Conservation (phyloP, 2,329 filamentous ascomycete species). For the Trichophyton verrucosum region DNA sequence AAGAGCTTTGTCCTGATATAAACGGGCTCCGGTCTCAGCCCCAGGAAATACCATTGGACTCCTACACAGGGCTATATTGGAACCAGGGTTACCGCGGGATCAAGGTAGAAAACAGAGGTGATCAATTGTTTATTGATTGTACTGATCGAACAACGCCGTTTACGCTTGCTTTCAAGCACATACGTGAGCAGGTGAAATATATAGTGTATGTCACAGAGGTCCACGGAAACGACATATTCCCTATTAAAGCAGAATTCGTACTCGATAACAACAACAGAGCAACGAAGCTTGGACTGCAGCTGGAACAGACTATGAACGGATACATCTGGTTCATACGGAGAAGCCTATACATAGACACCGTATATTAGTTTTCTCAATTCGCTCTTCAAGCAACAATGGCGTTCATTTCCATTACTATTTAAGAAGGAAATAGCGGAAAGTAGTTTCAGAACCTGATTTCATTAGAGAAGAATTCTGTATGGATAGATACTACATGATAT, state of each 20-base stretch:
- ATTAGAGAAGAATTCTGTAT: too few species aligned
- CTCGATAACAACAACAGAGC: slow-evolving; percentile 13
- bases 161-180: slow-evolving; percentile 22
- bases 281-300: slow-evolving; percentile 15
- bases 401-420: neutral
- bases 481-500: too few species aligned
- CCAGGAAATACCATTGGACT: neutral
- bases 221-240: slow-evolving; percentile 10
- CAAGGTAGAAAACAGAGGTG: slow-evolving; percentile 17
- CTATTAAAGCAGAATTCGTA: slow-evolving; percentile 15
- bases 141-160: slow-evolving; percentile 23
- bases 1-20: neutral
- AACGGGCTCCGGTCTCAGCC: neutral
- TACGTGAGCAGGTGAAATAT: slow-evolving; percentile 18
- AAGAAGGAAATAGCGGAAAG: neutral
- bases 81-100: slow-evolving; percentile 17
- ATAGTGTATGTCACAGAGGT: slow-evolving; percentile 16
- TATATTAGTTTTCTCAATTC: neutral
- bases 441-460: too few species aligned
- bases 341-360: neutral
- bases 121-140: slow-evolving; percentile 22
- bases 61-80: neutral
- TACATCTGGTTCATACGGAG: slow-evolving; percentile 17
- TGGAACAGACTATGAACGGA: slow-evolving; percentile 15
- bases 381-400: neutral